phyloP scores from a whole-genome alignment of 306 rosid genomes.

The Geum urbanum region DNA sequence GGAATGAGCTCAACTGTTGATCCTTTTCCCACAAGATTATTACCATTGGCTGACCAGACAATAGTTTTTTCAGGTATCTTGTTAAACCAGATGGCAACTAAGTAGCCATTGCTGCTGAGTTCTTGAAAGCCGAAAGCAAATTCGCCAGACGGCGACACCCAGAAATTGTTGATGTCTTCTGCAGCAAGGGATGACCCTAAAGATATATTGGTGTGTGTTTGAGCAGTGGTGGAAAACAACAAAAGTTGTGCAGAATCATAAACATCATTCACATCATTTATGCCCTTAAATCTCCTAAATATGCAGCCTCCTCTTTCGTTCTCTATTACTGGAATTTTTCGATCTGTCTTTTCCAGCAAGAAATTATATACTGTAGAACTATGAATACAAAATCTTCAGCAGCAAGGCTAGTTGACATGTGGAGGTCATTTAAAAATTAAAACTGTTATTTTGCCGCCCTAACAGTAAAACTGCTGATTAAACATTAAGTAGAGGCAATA shows the following conservation, averaged over 20 bases:
- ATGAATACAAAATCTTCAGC: not conserved
- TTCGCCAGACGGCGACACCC: conserved; percentile 34
- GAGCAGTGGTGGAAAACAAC: conserved; percentile 17
- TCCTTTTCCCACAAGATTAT: conserved; percentile 18
- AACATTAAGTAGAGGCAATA: too few species aligned
- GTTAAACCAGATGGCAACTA: conserved; percentile 43
- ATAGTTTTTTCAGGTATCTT: conserved; percentile 35
- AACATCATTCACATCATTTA: too few species aligned
- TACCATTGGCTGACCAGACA: conserved; percentile 43
- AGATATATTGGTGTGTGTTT: conserved; percentile 22
- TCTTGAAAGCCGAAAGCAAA: conserved; percentile 41
- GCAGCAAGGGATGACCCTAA: conserved; percentile 35
- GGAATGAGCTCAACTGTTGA: conserved; percentile 33
- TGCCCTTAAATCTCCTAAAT: too few species aligned
- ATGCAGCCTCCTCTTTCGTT: too few species aligned
- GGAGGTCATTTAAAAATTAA: too few species aligned
- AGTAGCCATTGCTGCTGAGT: conserved; percentile 16
- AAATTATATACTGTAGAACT: not conserved
- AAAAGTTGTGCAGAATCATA: conserved; percentile 9
- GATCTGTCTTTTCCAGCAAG: not conserved
- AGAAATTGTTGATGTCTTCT: not conserved
- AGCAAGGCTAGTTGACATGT: not conserved
- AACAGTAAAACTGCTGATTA: too few species aligned
- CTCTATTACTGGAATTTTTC: not conserved
- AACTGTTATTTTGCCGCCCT: too few species aligned